Percentiles rank a stretch among this genome's conserved stretches.
Evolutionary conservation across 768 basidiomycete species (phyloP).

Genomic region (Lactarius sanguifluus): DNA sequence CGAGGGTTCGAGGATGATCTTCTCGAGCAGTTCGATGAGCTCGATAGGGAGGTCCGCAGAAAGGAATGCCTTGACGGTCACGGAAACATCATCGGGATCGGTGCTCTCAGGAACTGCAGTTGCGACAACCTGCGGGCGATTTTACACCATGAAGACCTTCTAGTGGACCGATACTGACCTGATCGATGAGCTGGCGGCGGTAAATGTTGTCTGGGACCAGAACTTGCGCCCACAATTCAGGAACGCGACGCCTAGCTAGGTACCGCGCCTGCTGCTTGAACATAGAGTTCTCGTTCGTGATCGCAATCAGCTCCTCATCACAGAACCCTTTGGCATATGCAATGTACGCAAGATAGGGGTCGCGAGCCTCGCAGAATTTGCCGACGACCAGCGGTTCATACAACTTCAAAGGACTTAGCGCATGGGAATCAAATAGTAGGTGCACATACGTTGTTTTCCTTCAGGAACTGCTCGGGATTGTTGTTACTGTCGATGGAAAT

Average conservation of each 20-base stretch:
- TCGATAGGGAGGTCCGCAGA: conserved; percentile 96
- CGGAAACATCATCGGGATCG: conserved; percentile 96
- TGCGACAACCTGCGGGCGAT: conserved; percentile 67
- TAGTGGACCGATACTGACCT: conserved; percentile 44
- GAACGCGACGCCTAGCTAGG: conserved; percentile 91
- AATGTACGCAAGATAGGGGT: conserved; percentile 98
- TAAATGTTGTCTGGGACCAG: conserved; percentile 86
- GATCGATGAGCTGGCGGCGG: conserved; percentile 91
- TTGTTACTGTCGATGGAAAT: conserved; percentile 98
- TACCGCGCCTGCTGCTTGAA: conserved; percentile 99
- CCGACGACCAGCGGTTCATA: conserved; percentile 98
- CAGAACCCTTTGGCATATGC: conserved; percentile 99
- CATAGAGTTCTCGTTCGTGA: conserved; percentile 99
- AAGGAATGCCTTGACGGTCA: conserved; percentile 98
- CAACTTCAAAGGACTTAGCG: conserved; percentile 48
- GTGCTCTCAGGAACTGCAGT: conserved; percentile 96
- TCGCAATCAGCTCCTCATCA: conserved; percentile 93
- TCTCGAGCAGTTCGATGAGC: conserved; percentile 95
- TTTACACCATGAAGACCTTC: background rate
- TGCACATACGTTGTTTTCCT: conserved; percentile 90
- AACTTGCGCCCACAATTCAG: conserved; percentile 96
- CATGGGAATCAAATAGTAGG: conserved; percentile 9
- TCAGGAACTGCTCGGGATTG: conserved; percentile 96
- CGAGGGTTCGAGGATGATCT: conserved; percentile 96
- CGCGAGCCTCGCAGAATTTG: conserved; percentile 98